phyloP scores from a whole-genome alignment of 805 yeast species.

The Candida tammaniensis region DNA sequence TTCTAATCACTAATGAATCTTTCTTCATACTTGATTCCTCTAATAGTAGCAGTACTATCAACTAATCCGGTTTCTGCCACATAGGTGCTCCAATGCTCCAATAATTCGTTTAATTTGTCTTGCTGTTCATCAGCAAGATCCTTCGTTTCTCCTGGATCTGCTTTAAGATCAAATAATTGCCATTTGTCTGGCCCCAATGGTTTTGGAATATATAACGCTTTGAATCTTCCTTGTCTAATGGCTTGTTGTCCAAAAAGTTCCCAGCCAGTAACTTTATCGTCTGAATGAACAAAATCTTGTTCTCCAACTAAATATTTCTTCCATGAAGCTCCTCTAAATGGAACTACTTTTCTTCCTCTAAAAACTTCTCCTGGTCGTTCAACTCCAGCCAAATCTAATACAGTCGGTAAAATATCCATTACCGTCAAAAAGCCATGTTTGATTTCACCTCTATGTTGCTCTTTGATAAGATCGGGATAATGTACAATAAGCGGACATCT shows the following conservation, averaged over 20 bases:
- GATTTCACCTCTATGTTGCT: conserved; percentile 24
- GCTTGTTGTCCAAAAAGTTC: conserved; percentile 59
- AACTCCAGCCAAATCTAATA: conserved; percentile 48
- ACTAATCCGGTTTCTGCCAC: conserved; percentile 53
- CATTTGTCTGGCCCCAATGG: conserved; percentile 50
- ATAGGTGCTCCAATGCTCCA: conserved; percentile 49
- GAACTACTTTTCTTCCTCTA: conserved; percentile 42
- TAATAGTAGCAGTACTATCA: too few relatives aligned
- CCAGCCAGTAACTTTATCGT: conserved; percentile 52
- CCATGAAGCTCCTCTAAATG: conserved; percentile 49
- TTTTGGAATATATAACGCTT: conserved; percentile 47
- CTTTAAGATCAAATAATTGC: conserved; percentile 43
- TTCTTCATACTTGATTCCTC: too few relatives aligned
- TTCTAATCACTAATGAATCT: too few relatives aligned
- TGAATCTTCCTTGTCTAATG: conserved; percentile 47
- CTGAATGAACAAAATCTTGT: conserved; percentile 32
- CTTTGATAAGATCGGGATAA: conserved; percentile 34
- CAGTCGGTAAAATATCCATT: conserved; percentile 59
- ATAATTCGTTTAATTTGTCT: conserved; percentile 37
- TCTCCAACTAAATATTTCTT: conserved; percentile 29
- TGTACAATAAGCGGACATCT: conserved; percentile 53
- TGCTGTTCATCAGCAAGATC: conserved; percentile 40
- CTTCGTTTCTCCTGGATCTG: conserved; percentile 52
- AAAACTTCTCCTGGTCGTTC: conserved; percentile 40
- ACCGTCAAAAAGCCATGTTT: conserved; percentile 49